Percentiles rank a stretch among this genome's conserved stretches.
phyloP scores from a whole-genome alignment of 768 basidiomycete genomes.

The Leccinum boreale region DNA sequence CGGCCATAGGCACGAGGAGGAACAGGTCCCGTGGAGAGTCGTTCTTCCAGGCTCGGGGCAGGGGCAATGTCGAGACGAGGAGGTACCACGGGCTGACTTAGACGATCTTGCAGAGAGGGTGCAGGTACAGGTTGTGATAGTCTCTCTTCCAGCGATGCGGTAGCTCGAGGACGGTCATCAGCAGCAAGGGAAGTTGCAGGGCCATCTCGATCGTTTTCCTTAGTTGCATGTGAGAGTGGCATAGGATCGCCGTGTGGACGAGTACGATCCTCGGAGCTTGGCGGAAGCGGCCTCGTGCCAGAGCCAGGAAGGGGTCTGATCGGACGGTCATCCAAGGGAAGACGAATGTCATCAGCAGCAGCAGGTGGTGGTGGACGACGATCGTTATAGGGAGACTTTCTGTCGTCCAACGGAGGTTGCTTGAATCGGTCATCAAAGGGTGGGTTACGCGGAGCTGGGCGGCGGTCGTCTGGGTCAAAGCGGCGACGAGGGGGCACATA shows the following conservation, averaged over 20 bases:
- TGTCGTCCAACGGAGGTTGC: slow-evolving; percentile 31
- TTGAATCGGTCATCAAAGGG: slow-evolving; percentile 22
- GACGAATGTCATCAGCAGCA: slow-evolving; percentile 22
- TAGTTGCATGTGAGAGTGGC: slow-evolving; percentile 11
- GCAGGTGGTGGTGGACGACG: slow-evolving; percentile 17
- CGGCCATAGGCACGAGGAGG: slow-evolving; percentile 22
- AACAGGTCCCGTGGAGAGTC: slow-evolving; percentile 35
- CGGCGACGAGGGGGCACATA: slow-evolving; percentile 33
- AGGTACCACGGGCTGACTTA: slow-evolving; percentile 30
- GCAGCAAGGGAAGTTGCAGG: slow-evolving; percentile 15
- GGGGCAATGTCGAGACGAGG: slow-evolving; percentile 23
- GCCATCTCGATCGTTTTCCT: slow-evolving; percentile 29
- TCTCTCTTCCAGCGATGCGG: slow-evolving; percentile 38
- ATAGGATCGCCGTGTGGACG: slow-evolving; percentile 18
- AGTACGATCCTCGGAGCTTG: slow-evolving; percentile 21
- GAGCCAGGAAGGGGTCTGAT: slow-evolving; percentile 27
- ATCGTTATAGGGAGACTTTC: slow-evolving; percentile 29
- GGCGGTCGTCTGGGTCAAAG: slow-evolving; percentile 32
- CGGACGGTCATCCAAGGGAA: slow-evolving; percentile 32
- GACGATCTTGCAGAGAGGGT: slow-evolving; percentile 38
- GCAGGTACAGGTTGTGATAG: slow-evolving; percentile 32
- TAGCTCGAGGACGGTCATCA: slow-evolving; percentile 28
- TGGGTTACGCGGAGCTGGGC: slow-evolving; percentile 17
- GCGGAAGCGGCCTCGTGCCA: slow-evolving; percentile 11
- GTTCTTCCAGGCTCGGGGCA: slow-evolving; percentile 40